These are phyloP conservation scores for Umbellularia californica DNA, from an alignment of 164 flowering plant species.

Conservation along the genomic window DNA sequence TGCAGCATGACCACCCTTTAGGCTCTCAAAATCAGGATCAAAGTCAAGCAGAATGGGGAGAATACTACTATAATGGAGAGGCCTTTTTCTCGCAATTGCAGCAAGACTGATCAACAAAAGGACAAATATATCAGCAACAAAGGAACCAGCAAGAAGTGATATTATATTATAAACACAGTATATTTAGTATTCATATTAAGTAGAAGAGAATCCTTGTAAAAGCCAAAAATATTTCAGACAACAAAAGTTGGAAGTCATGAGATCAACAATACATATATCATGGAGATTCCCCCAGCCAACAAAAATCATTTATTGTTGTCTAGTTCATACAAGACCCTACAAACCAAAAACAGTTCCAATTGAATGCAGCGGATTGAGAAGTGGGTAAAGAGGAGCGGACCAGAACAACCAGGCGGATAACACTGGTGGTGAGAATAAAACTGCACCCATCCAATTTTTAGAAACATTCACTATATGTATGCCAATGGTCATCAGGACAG, in stretches of 20 bases:
- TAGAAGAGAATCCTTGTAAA: not conserved
- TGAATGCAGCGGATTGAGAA: not conserved
- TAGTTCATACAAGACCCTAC: not conserved
- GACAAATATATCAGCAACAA: not conserved
- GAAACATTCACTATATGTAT: too few relatives aligned
- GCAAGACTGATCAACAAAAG: constrained; percentile 60
- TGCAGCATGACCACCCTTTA: constrained; percentile 58
- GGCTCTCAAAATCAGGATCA: constrained; percentile 46
- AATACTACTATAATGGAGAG: constrained; percentile 47
- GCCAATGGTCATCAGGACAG: too few relatives aligned
- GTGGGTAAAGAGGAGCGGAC: not conserved
- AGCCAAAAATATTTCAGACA: not conserved
- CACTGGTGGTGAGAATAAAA: too few relatives aligned
- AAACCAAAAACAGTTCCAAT: not conserved
- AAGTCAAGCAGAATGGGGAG: constrained; percentile 69
- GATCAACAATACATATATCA: not conserved
- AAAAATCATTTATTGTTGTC: not conserved
- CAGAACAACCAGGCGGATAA: not conserved
- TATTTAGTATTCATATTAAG: not conserved
- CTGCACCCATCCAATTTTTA: too few relatives aligned
- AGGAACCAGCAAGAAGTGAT: not conserved
- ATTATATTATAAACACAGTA: not conserved
- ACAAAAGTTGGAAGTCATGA: not conserved
- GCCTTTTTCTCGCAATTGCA: constrained; percentile 81
- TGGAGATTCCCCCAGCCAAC: not conserved